Evolutionary conservation across 805 yeast genomes (phyloP).

Genomic region (Candida maesae): DNA sequence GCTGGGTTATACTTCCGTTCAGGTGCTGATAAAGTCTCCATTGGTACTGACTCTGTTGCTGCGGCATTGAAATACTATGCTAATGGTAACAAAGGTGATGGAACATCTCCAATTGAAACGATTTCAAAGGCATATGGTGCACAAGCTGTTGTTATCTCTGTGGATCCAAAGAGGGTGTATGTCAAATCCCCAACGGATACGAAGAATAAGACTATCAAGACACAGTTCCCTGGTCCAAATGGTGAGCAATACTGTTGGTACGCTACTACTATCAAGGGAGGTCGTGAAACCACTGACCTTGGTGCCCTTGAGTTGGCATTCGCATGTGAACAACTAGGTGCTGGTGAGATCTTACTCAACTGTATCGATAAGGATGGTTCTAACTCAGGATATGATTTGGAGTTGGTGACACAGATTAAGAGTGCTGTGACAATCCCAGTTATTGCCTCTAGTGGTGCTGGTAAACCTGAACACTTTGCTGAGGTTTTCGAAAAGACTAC

Average conservation of each 20-base stretch:
- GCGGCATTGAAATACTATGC: slow-evolving; percentile 83
- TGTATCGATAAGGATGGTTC: slow-evolving; percentile 98
- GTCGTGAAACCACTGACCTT: slow-evolving; percentile 82
- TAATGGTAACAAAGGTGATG: slow-evolving; percentile 54
- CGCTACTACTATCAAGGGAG: slow-evolving; percentile 95
- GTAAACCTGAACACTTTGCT: slow-evolving; percentile 83
- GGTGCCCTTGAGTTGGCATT: slow-evolving; percentile 88
- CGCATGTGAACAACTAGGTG: slow-evolving; percentile 92
- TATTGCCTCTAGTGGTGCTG: slow-evolving; percentile 98
- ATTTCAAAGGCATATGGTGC: slow-evolving; percentile 90
- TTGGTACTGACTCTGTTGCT: slow-evolving; percentile 94
- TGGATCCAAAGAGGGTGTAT: slow-evolving; percentile 92
- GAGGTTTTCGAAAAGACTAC: slow-evolving; percentile 80
- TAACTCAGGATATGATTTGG: slow-evolving; percentile 90
- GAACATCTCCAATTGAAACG: slow-evolving; percentile 87
- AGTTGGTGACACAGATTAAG: slow-evolving; percentile 76
- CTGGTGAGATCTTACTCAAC: slow-evolving; percentile 90
- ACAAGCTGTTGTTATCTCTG: slow-evolving; percentile 97
- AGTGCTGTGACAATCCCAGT: slow-evolving; percentile 81
- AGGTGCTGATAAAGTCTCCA: slow-evolving; percentile 97
- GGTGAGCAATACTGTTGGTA: slow-evolving; percentile 91
- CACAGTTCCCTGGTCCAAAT: slow-evolving; percentile 72
- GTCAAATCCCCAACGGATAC: slow-evolving; percentile 59
- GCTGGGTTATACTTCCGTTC: slow-evolving; percentile 90
- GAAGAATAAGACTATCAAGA: slow-evolving; percentile 59